Evolutionary conservation across 495 filamentous ascomycete genomes (phyloP), one percentile per base, ranked within the genome.

Genomic region (Hypoxylon trugodes): DNA sequence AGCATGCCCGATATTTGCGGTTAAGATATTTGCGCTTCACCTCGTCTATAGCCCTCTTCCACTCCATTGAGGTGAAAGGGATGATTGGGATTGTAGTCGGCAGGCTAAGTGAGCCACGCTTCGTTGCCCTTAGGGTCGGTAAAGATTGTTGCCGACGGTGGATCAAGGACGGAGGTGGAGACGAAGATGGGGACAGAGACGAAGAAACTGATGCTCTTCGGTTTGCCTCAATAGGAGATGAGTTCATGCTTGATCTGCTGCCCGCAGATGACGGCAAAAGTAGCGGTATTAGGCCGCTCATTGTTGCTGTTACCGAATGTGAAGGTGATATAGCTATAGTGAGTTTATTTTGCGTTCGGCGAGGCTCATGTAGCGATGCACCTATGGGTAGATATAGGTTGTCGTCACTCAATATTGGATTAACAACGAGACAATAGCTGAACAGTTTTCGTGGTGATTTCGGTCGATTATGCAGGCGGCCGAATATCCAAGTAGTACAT

Each of bases 1-100:
- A 77, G 55, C 80, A 82, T 2, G 76, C 74, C 4, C 79, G 76
- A 43, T 80, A 80, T 40, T 75, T 74, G 61, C 73, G 76, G 61
- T 70, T 66, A 15, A 76, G 53, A 60, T 81, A 77, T 41, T 77
- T 75, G 32, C 74, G 70, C 70, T 82, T 82, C 50, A 82, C 65
- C 18, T 82, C 77, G 25, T 71, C 64, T 38, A 82, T 72, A 13
- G 73, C 62, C 35, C 69, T 73, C 54, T 63, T 78, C 80, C 80
- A 82, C 25, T 82, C 79, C 1, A 55, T 28, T 6, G 71, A 28
- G 1, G 55, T 62, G 26, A 50, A 45, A 6, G 66, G 66, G n/a
- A 65, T 62, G 16, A 47, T 37, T n/a, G 54, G 26, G 2, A 66
- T 37, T 1, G 59, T 9, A 15, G 59, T 19, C n/a, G 48, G 59